Evolutionary conservation across 2,329 filamentous ascomycete genomes (phyloP), one percentile per base, ranked within the genome.

Genomic region (Xylaria multiplex): DNA sequence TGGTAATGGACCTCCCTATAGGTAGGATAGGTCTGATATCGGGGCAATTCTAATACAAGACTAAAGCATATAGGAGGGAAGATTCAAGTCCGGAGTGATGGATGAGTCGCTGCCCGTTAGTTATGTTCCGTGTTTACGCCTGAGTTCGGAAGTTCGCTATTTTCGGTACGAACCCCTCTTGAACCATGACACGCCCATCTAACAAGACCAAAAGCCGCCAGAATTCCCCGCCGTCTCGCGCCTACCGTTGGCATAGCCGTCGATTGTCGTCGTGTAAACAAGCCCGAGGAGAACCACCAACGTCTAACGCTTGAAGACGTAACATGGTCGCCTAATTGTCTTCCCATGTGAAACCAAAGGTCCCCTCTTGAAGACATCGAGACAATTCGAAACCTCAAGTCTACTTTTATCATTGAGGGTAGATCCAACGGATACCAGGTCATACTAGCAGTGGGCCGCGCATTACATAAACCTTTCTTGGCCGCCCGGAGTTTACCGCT

Each of bases 131-230:
- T 42, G 11, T 16, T 14, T 2, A 42, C 40, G 40, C 40, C 40
- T 5, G 14, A 6, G 2, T 13, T 42, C 40, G 14, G 13, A 16
- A 3, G 40, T 14, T 42, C 14, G n/a, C 40, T 13, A 42, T 42
- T 48, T 48, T 22, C 45, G 45, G 45, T 48, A 48, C 45, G 45
- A 48, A 48, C 27, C 45, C 45, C 7, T 27, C 45, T 11, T 48
- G 9, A 24, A 48, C 45, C 45, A 6, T 48, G 45, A 48, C 45
- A 24, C 14, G 24, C 8, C 45, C 11, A 48, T 48, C 45, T 24
- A 48, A 48, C 45, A 48, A 14, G 27, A 14, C 27, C 1, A 24
- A 48, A 48, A 22, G 45, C 45, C 19, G 19, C 45, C 22, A 22
- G 45, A 48, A 48, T 48, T 24, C 3, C 22, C 27, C 45, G 45